These are phyloP conservation scores for Sparassis latifolia DNA, from an alignment of 1,284 basidiomycete genomes.

Conservation along the genomic window DNA sequence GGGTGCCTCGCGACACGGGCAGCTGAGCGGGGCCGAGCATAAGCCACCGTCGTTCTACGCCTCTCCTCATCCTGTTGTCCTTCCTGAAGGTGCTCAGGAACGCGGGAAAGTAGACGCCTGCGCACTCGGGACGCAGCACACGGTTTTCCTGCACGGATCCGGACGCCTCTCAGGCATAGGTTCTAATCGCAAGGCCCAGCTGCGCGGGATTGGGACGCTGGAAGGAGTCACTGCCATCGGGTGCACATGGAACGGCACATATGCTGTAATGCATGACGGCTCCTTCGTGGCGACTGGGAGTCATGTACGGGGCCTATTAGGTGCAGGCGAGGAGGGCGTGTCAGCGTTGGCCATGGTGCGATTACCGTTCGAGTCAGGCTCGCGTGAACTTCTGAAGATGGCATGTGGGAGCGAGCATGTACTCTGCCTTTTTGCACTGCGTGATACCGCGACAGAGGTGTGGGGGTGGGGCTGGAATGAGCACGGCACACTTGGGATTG, in stretches of 20 bases:
- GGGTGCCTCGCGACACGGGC: constrained; percentile 80
- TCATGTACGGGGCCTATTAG: constrained; percentile 69
- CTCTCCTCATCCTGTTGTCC: constrained; percentile 28
- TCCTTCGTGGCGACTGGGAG: constrained; percentile 47
- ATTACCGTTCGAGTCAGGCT: constrained; percentile 28
- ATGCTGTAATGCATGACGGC: constrained; percentile 32
- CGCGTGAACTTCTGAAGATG: constrained; percentile 25
- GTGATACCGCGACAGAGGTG: constrained; percentile 38
- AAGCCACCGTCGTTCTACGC: constrained; percentile 25
- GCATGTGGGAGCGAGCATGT: constrained; percentile 82
- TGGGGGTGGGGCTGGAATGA: constrained; percentile 96
- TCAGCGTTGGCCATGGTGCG: constrained; percentile 21
- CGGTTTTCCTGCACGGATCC: constrained; percentile 46
- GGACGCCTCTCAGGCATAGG: constrained; percentile 51
- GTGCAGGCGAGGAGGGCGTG: constrained; percentile 17
- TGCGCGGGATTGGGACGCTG: constrained; percentile 34
- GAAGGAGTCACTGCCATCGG: constrained; percentile 33
- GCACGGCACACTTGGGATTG: constrained; percentile 83
- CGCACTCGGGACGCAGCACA: constrained; percentile 69
- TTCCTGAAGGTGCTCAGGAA: constrained; percentile 11
- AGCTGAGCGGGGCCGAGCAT: constrained; percentile 44
- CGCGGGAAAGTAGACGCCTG: constrained; percentile 29
- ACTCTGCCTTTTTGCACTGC: constrained; percentile 28
- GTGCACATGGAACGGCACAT: constrained; percentile 85
- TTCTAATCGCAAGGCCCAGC: constrained; percentile 66